phyloP scores from a whole-genome alignment of 169 alveolate genomes.

The Besnoitia besnoiti region DNA sequence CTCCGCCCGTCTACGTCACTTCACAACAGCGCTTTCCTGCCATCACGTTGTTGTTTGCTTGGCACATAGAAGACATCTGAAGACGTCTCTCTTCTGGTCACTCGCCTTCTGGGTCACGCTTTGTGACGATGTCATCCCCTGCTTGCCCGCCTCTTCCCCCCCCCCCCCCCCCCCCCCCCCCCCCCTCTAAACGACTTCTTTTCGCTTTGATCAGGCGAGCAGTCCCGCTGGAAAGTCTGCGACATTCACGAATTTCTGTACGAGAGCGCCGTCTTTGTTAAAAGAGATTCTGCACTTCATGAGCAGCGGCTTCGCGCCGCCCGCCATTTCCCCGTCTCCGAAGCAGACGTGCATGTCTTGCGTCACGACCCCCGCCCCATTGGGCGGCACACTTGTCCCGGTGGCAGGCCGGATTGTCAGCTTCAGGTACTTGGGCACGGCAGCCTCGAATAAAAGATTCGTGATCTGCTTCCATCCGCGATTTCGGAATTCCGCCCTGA shows the following conservation, averaged over 20 bases:
- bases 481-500: constrained; percentile 44
- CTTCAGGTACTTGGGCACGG: constrained; percentile 54
- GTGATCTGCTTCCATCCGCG: constrained; percentile 11
- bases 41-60: no score
- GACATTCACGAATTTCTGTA: constrained; percentile 57
- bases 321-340: constrained; percentile 16
- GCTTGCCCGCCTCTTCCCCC: no score
- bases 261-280: constrained; percentile 24
- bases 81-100: no score
- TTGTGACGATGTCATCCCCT: no score
- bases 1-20: no score
- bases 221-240: constrained; percentile 41
- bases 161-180: no score
- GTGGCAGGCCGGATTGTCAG: constrained; percentile 47
- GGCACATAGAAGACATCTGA: no score
- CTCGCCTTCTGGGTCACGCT: no score
- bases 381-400: constrained; percentile 42
- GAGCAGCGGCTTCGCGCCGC: constrained; percentile 51
- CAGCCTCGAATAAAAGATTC: constrained; percentile 47
- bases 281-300: constrained; percentile 60
- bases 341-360: constrained; percentile 55
- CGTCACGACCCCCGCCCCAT: constrained; percentile 51
- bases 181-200: no score
- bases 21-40: no score
- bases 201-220: not conserved